Evolutionary conservation across 1,139 yeast species (phyloP), one percentile per base, ranked within the genome.

Genomic region (Pichia sp.): DNA sequence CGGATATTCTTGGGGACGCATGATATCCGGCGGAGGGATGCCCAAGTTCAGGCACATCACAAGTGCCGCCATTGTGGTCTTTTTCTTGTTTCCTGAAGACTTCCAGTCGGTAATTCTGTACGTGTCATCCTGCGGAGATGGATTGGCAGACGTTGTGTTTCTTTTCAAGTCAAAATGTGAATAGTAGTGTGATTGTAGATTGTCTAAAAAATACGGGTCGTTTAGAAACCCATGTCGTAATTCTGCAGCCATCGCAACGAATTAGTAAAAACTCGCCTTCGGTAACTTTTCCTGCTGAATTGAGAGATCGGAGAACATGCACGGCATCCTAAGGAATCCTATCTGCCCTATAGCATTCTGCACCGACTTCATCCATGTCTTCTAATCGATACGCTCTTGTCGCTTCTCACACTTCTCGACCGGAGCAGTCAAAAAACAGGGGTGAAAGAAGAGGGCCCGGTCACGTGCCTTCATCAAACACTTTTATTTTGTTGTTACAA

Each of bases 1-100:
- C 1, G 99, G 97, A 66, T 96, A 89, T 0, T 97, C 98, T 60
- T 88, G 92, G 0, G 98, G 91, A 69, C 91, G 90, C 71, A 89
- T 83, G 41, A 92, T 84, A 70, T 95, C 99, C 1, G 99, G 99
- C 3, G 99, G 99, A 62, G 93, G 98, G 2, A 93, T 97, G 5
- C 99, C 98, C 50, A 93, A 74, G 67, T 95, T 93, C 46, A 93
- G 75, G 68, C 99, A 93, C 50, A 93, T 73, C 52, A 93, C 92
- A 33, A 93, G 75, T 14, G 96, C 97, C 0, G 98, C 99, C 57
- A 89, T 84, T n/a, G 92, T 91, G 1, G 99, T 95, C 67, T 92
- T 87, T 67, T 88, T 96, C 46, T 97, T 81, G 64, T 91, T 97
- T 60, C 86, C 84, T 79, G 90, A 87, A 38, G 84, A 80, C 63